These are phyloP conservation scores for Rhizophlyctis rosea DNA, from an alignment of 192 early-diverging fungal species.

Conservation along the genomic window DNA sequence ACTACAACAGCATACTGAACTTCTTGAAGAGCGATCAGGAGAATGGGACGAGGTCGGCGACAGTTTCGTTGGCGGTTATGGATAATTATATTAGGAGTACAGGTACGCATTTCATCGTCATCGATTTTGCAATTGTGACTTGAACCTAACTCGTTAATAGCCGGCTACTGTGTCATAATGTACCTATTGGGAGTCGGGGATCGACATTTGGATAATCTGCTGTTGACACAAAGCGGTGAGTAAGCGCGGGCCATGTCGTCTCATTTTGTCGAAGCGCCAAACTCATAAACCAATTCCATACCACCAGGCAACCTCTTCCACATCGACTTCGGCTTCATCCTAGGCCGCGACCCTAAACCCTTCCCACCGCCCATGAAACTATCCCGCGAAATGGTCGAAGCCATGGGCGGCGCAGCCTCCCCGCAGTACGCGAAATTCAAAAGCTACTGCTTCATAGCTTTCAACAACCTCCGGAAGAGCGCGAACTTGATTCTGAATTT, in stretches of 20 bases:
- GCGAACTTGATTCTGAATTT: conserved; percentile 96
- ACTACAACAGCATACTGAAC: conserved; percentile 74
- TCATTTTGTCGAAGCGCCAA: background rate
- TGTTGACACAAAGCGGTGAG: conserved; percentile 86
- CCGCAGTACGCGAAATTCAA: conserved; percentile 87
- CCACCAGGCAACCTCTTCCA: conserved; percentile 83
- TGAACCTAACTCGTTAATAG: conserved; percentile 33
- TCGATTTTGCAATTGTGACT: background rate
- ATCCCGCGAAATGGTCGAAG: conserved; percentile 99
- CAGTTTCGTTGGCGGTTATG: conserved; percentile 75
- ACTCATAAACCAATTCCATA: background rate
- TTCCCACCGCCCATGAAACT: conserved; percentile 99
- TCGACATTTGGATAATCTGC: conserved; percentile 94
- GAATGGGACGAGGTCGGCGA: conserved; percentile 46
- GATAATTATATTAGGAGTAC: conserved; percentile 95
- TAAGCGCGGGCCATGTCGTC: conserved; percentile 22
- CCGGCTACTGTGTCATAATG: conserved; percentile 98
- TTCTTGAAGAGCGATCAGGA: conserved; percentile 64
- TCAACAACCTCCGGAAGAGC: conserved; percentile 86
- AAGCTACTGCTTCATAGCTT: conserved; percentile 91
- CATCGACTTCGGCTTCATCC: conserved; percentile 98
- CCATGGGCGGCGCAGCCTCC: conserved; percentile 92
- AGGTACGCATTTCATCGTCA: conserved; percentile 48
- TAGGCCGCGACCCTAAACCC: conserved; percentile 98
- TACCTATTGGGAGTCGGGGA: conserved; percentile 98